A percentile compares a stretch with the other conserved stretches of the same genome.
phyloP scores from a whole-genome alignment of 768 basidiomycete genomes.

The Boletus sp. region DNA sequence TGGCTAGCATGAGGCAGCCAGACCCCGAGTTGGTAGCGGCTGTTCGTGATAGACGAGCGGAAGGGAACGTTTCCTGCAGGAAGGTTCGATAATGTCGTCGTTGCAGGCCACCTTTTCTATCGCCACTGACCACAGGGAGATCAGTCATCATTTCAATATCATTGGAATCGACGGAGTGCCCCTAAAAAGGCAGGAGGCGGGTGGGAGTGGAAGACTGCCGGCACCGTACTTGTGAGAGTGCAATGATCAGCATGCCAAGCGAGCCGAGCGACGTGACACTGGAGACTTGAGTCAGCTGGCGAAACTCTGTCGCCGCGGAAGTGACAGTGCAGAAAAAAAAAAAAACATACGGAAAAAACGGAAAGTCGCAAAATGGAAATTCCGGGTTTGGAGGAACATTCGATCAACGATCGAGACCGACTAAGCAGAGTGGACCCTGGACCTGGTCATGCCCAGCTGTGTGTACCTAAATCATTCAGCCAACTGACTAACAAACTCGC shows the following conservation, averaged over 20 bases:
- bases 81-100: constrained; percentile 28
- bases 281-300: background rate
- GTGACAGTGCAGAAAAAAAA: background rate
- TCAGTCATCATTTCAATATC: constrained; percentile 36
- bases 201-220: constrained; percentile 4
- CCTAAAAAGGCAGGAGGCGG: constrained; percentile 28
- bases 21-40: constrained; percentile 29
- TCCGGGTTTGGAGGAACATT: constrained; percentile 2
- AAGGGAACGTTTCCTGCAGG: constrained; percentile 27
- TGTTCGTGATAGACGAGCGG: constrained; percentile 33
- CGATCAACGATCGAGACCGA: constrained; percentile 22
- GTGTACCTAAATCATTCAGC: background rate
- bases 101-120: constrained; percentile 28
- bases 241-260: constrained; percentile 12
- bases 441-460: constrained; percentile 5
- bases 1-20: constrained; percentile 36
- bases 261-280: background rate
- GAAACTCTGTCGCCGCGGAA: background rate
- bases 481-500: background rate
- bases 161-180: constrained; percentile 8
- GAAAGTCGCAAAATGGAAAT: constrained; percentile 13
- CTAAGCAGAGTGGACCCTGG: constrained; percentile 5
- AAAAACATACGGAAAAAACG: constrained; percentile 2
- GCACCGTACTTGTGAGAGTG: background rate
- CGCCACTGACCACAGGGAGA: constrained; percentile 19